Evolutionary conservation across 2,329 filamentous ascomycete species (phyloP), one percentile per base, ranked within the genome.

Genomic region (Ceratocystis cubensis): DNA sequence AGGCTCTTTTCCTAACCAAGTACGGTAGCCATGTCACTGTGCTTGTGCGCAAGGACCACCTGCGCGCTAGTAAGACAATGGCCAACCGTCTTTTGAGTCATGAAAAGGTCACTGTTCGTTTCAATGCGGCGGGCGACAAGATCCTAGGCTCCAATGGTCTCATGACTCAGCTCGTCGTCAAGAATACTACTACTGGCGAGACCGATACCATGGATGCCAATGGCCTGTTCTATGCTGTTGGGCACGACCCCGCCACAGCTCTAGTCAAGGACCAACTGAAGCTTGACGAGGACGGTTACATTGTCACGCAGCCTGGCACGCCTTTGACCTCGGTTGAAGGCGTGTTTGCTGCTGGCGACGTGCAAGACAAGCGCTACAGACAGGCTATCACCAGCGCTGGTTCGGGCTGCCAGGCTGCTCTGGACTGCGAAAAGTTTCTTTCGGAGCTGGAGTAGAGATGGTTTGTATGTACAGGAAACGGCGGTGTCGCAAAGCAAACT

Each of bases 331-430:
- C 85, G 76, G 77, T 96, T 5, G 85, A 91, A 74, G 94, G 94
- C 75, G 91, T 99, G 22, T 99, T 96, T 74, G 94, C 94, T 46
- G 94, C 93, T 8, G 94, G 94, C 70, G 94, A 99, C 75, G 95
- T 99, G 8, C 94, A 99, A 80, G 95, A 99, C 76, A 99, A 97
- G 87, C 86, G 88, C 74, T 99, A 99, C 77, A 85, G 94, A 75
- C 94, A 99, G 80, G 94, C 94, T 61, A 95, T 99, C 71, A 99
- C 94, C 70, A 96, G 92, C 78, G 94, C 94, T 72, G 93, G 92
- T 69, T 91, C 92, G 69, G 94, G 94, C 70, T 99, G 94, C 77
- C 88, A 96, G 80, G 94, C 94, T 65, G 94, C 93, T 10, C 84
- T 99, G 65, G 94, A 99, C 74, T 93, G 93, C 8, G 94, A 99